Evolutionary conservation across 1,284 basidiomycete species (phyloP).

Genomic region (Heliocybe sulcata): DNA sequence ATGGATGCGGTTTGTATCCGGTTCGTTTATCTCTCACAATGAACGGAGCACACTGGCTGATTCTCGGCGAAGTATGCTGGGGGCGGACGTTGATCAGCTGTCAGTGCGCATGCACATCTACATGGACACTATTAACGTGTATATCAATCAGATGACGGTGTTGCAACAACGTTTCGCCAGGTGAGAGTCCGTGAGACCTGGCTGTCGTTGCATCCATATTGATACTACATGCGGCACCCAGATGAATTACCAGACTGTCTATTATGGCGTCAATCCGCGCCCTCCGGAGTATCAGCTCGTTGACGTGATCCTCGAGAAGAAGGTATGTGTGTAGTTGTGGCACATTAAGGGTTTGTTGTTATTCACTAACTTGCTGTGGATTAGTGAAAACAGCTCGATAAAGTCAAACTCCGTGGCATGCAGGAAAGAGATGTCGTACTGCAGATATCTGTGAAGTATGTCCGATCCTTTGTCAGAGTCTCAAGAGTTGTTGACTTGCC

Average conservation of each 20-base stretch:
- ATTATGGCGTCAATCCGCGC: background rate
- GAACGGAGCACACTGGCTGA: no score
- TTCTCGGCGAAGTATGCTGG: background rate
- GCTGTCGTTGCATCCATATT: constrained; percentile 5
- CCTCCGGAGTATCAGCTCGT: background rate
- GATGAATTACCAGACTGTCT: background rate
- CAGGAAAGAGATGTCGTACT: constrained; percentile 19
- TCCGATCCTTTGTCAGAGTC: background rate
- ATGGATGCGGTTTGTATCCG: constrained; percentile 17
- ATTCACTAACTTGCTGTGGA: background rate
- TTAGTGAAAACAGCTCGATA: constrained; percentile 11
- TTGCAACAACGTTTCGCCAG: constrained; percentile 13
- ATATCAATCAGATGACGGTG: constrained; percentile 12
- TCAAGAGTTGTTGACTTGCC: background rate
- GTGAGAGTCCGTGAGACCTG: constrained; percentile 14
- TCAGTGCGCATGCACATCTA: no score
- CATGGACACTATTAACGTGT: no score
- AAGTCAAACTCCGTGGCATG: constrained; percentile 13
- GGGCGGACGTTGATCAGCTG: no score
- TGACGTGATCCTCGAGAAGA: background rate
- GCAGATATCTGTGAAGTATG: constrained; percentile 14
- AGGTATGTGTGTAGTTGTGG: background rate
- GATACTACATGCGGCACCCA: background rate
- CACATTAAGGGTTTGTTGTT: background rate
- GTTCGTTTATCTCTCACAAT: constrained; percentile 7